A percentile compares a stretch with the other conserved stretches of the same genome.
Conservation (phyloP, 805 yeast genomes). For the Myxozyma mucilagina region DNA sequence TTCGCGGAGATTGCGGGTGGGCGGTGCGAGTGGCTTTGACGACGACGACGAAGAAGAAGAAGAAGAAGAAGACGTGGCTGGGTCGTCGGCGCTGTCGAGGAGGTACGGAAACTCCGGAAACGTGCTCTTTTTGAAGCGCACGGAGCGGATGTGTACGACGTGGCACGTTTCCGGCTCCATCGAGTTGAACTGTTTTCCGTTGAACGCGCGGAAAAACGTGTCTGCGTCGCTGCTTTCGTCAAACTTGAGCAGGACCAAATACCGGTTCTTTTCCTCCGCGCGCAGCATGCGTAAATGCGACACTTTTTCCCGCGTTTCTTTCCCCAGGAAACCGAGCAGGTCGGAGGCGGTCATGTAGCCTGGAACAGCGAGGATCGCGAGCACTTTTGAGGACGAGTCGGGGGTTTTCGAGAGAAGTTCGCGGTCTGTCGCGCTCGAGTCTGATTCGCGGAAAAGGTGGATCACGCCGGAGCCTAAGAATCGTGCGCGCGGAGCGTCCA, state of each 20-base stretch:
- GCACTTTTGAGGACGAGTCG: constrained; percentile 46
- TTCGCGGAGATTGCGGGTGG: constrained; percentile 48
- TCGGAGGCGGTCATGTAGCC: constrained; percentile 85
- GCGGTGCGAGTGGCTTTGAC: constrained; percentile 33
- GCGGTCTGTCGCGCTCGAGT: constrained; percentile 24
- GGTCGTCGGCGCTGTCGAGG: constrained; percentile 3
- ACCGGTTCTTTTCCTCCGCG: constrained; percentile 65
- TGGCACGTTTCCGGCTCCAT: constrained; percentile 89
- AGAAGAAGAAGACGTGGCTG: neutral
- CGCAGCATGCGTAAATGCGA: constrained; percentile 73
- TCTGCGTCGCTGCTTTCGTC: constrained; percentile 55
- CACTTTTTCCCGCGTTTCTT: constrained; percentile 52
- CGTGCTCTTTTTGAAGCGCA: constrained; percentile 44
- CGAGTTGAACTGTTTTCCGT: constrained; percentile 76
- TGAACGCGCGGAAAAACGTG: constrained; percentile 62
- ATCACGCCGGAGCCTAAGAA: constrained; percentile 75
- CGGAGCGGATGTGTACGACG: constrained; percentile 65
- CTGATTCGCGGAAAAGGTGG: constrained; percentile 58
- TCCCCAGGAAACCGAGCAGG: constrained; percentile 76
- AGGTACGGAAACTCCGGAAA: constrained; percentile 57
- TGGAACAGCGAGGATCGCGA: constrained; percentile 83
- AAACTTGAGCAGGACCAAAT: constrained; percentile 77
- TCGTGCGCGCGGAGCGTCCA: constrained; percentile 53
- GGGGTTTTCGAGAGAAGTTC: neutral
- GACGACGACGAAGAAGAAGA: constrained; percentile 11